These are phyloP conservation scores for Allium sativum DNA, from an alignment of 106 monocot genomes.

Conservation along the genomic window DNA sequence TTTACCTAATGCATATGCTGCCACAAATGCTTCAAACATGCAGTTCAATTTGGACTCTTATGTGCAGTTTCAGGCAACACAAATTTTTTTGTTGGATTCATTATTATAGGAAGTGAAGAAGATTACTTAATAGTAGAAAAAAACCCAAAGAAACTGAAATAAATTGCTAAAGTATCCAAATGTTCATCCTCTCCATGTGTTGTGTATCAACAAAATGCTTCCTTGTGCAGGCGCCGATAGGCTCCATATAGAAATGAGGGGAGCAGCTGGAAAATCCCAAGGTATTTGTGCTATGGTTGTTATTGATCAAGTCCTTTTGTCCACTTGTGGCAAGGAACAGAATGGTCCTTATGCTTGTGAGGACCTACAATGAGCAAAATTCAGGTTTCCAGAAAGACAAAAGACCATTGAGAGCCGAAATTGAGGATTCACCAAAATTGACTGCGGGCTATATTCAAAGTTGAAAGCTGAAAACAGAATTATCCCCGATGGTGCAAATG, in stretches of 20 bases:
- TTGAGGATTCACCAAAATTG: slow-evolving; percentile 30
- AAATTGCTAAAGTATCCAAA: too few relatives aligned
- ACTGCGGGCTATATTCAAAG: slow-evolving; percentile 18
- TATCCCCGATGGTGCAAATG: slow-evolving; percentile 31
- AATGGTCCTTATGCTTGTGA: slow-evolving; percentile 39
- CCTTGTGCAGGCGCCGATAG: slow-evolving; percentile 55
- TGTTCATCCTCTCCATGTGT: slow-evolving; percentile 57
- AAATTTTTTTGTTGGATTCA: too few relatives aligned
- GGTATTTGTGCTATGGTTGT: slow-evolving; percentile 43
- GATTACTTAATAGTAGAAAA: too few relatives aligned
- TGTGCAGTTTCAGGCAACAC: too few relatives aligned
- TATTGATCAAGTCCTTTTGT: slow-evolving; percentile 45
- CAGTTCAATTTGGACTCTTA: too few relatives aligned
- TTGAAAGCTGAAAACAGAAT: slow-evolving; percentile 33
- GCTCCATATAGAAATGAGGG: slow-evolving; percentile 61
- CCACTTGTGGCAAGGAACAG: slow-evolving; percentile 46
- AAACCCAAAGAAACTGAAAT: too few relatives aligned
- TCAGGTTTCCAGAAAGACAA: slow-evolving; percentile 52
- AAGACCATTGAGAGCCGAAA: slow-evolving; percentile 29
- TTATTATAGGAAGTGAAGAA: too few relatives aligned
- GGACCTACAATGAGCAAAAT: slow-evolving; percentile 39
- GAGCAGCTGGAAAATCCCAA: slow-evolving; percentile 44
- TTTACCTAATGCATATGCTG: too few relatives aligned
- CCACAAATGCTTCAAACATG: too few relatives aligned
- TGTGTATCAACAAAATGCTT: slow-evolving; percentile 58